Evolutionary conservation across 345 rosid genomes (phyloP), one percentile per base, ranked within the genome.

Genomic region (Conringia planisiliqua): DNA sequence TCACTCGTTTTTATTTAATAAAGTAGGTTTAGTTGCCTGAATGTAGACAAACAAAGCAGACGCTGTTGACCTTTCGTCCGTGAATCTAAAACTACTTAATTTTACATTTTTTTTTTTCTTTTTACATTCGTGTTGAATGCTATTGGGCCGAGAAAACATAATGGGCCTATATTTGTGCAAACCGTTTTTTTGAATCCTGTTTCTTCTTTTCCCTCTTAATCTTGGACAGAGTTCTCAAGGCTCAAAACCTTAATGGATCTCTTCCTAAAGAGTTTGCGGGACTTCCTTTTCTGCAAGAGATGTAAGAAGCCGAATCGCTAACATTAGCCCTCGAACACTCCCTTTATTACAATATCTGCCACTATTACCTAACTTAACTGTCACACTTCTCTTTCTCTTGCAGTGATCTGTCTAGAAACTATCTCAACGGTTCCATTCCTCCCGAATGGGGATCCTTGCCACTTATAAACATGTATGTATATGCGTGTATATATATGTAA

Each of bases 381-480:
- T 38, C 75, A 16, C 33, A 13, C 11, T 63, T 47, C 55, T 68
- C 40, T 71, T 38, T 8, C 8, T 47, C 43, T 32, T 55, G 29
- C 78, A 88, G 92, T 71, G 85, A 86, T 68, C 60, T 86, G 56
- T 9, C 76, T 16, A 83, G 82, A 59, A 88, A 88, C 82, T 80
- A 69, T 78, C 85, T 88, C 54, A 83, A 57, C 33, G 89, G 89
- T 54, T 69, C 88, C 17, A 73, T 86, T 46, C 92, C 83, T 70
- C 66, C 80, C 8, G 76, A 80, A 66, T 86, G 92, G 92, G 85
- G 82, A 57, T 24, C 79, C 26, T 77, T 73, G 58, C 72, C 75
- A 24, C 82, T 86, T 5, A 9, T 48, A 44, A 38, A 46, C 57
- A 35, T 85, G 89, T 88, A 82, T 32, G 69, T 72, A 65, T 57